Base-by-base conservation (phyloP, 176 grass and related monocot species). In the Tuctoria greenei region DNA sequence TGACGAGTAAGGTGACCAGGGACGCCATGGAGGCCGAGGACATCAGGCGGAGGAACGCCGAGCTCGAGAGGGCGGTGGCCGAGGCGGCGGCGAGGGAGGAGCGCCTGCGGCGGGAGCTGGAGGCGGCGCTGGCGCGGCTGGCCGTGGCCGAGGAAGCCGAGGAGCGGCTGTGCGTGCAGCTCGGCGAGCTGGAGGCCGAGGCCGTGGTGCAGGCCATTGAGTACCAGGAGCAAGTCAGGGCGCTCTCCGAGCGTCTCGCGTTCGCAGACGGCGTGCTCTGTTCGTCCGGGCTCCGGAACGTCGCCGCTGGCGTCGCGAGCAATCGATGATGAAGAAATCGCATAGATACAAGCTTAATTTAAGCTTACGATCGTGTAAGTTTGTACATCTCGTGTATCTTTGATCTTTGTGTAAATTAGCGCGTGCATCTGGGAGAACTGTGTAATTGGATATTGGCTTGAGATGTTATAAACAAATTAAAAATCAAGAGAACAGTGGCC, bases 121-220 rank as follows among this genome's bases (percentile, higher is more conserved):
- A 93, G 66, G 77, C 66, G 31, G 87, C 90, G 13, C 81, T 88
- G 15, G 72, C 64, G 62, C 47, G 86, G 80, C 61, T 89, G 58
- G 79, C 69, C 25, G 73, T 82, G 25, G 52, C 80, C 17, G 91
- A 97, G 81, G 94, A 91, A 78, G 94, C 78, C 45, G 90, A 93
- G 88, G 90, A 93, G 84, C 78, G 83, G 26, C 83, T 93, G n/a
- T 91, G 88, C 61, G 79, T 77, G 63, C 73, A 97, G 81, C 84
- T 93, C 61, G 90, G 88, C 7, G 94, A 93, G 77, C 80, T 93
- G 37, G 90, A 97, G 81, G 90, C 90, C 0, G 90, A 97, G 83
- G 86, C 84, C 25, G 38, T 91, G 26, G 4, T 0, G 63, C 55
- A 91, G 50, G 94, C 91, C 27, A 23, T 83, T 16, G 86, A 64